Conservation (phyloP, 768 basidiomycete species). For the Candolleomyces aberdarensis region DNA sequence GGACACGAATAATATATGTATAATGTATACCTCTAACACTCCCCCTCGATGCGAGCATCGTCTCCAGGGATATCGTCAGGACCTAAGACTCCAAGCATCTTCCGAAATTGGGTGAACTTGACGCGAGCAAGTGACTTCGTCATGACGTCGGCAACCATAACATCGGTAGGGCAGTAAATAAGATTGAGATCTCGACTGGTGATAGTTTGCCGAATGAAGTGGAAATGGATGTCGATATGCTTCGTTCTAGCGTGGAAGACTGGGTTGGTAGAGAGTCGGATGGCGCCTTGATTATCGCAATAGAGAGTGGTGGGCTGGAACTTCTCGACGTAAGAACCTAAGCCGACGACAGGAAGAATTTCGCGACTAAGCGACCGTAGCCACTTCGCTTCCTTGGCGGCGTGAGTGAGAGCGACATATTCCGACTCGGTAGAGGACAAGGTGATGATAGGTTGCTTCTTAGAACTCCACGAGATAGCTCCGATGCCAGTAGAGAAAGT, state of each 20-base stretch:
- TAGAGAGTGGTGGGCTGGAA: neutral
- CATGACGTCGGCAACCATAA: constrained; percentile 22
- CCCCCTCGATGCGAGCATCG: neutral
- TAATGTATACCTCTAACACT: too few relatives aligned
- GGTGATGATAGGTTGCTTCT: constrained; percentile 9
- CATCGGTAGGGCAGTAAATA: constrained; percentile 20
- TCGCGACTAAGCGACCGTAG: constrained; percentile 8
- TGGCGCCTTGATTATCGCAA: constrained; percentile 21
- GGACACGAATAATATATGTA: too few relatives aligned
- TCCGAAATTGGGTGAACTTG: constrained; percentile 11
- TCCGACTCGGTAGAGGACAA: constrained; percentile 33
- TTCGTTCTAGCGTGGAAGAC: constrained; percentile 29
- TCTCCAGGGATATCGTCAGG: neutral
- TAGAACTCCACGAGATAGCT: neutral
- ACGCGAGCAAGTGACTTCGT: constrained; percentile 10
- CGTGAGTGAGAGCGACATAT: constrained; percentile 29
- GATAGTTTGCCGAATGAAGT: constrained; percentile 22
- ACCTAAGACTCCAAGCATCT: neutral
- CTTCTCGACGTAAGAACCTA: neutral
- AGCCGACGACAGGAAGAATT: neutral
- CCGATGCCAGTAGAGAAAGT: constrained; percentile 24
- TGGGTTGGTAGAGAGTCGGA: constrained; percentile 20
- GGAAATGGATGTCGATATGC: constrained; percentile 34
- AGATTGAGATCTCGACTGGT: constrained; percentile 15
- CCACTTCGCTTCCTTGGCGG: constrained; percentile 21